Conservation (phyloP, 495 filamentous ascomycete genomes). For the Podospora appendiculata region DNA sequence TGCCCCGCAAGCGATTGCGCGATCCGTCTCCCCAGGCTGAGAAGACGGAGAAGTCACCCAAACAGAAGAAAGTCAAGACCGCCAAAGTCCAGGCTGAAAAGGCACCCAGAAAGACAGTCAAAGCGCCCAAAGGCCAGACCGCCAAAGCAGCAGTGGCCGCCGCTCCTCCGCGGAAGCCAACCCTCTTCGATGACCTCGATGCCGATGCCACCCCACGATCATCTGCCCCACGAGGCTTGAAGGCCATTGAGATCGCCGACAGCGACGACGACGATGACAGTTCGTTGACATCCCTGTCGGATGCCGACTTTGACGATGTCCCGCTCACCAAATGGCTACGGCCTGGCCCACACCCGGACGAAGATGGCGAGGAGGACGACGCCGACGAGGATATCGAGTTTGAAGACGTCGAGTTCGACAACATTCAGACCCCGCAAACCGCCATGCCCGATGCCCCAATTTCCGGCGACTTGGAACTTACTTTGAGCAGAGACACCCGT, state of each 20-base stretch:
- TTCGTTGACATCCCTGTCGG: slow-evolving; percentile 55
- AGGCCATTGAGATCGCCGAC: slow-evolving; percentile 41
- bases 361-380: slow-evolving; percentile 42
- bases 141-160: slow-evolving; percentile 7
- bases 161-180: slow-evolving; percentile 40
- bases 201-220: slow-evolving; percentile 40
- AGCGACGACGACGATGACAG: slow-evolving; percentile 48
- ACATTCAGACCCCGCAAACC: slow-evolving; percentile 23
- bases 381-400: slow-evolving; percentile 73
- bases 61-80: neutral
- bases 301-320: slow-evolving; percentile 63
- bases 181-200: slow-evolving; percentile 63
- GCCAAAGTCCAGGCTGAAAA: too few relatives aligned
- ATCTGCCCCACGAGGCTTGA: slow-evolving; percentile 40
- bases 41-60: slow-evolving; percentile 1
- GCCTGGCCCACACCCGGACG: slow-evolving; percentile 10
- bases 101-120: neutral
- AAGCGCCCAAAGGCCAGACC: neutral
- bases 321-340: slow-evolving; percentile 14
- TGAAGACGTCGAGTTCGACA: slow-evolving; percentile 58
- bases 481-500: slow-evolving; percentile 52
- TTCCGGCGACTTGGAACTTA: slow-evolving; percentile 65
- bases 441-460: slow-evolving; percentile 10
- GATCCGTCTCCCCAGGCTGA: slow-evolving; percentile 17
- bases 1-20: slow-evolving; percentile 40